Conservation (phyloP, 2,329 filamentous ascomycete genomes). For the Dissoconium aciculare region DNA sequence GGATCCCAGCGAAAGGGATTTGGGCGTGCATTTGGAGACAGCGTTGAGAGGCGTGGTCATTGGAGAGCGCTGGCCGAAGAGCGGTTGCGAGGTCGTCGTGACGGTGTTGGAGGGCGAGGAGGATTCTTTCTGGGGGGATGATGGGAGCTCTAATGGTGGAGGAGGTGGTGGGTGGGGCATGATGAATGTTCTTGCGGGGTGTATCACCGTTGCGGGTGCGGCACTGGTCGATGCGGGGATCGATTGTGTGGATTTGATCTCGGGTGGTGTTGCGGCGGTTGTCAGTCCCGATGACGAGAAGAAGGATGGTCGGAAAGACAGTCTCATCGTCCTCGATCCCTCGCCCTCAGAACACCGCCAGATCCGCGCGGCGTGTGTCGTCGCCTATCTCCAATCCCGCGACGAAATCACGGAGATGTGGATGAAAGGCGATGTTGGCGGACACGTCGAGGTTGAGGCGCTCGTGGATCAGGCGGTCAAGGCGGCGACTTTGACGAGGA, state of each 20-base stretch:
- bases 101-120: constrained; percentile 90
- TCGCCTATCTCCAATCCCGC: constrained; percentile 71
- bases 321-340: constrained; percentile 57
- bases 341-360: constrained; percentile 64
- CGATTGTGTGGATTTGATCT: constrained; percentile 81
- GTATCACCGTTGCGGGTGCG: constrained; percentile 84
- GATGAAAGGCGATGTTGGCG: constrained; percentile 59
- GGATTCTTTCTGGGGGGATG: constrained; percentile 51
- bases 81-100: constrained; percentile 84
- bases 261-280: constrained; percentile 76
- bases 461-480: constrained; percentile 50
- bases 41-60: constrained; percentile 80
- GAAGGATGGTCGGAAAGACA: constrained; percentile 17
- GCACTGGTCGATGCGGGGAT: constrained; percentile 90
- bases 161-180: constrained; percentile 54
- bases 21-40: constrained; percentile 81
- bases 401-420: constrained; percentile 92
- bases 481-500: constrained; percentile 43
- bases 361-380: constrained; percentile 70
- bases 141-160: constrained; percentile 14
- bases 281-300: constrained; percentile 31
- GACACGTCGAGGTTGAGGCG: constrained; percentile 30
- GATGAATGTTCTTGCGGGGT: constrained; percentile 83
- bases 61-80: constrained; percentile 95
- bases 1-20: constrained; percentile 72